Evolutionary conservation across 495 filamentous ascomycete genomes (phyloP).

Genomic region (Podospora appendiculata): DNA sequence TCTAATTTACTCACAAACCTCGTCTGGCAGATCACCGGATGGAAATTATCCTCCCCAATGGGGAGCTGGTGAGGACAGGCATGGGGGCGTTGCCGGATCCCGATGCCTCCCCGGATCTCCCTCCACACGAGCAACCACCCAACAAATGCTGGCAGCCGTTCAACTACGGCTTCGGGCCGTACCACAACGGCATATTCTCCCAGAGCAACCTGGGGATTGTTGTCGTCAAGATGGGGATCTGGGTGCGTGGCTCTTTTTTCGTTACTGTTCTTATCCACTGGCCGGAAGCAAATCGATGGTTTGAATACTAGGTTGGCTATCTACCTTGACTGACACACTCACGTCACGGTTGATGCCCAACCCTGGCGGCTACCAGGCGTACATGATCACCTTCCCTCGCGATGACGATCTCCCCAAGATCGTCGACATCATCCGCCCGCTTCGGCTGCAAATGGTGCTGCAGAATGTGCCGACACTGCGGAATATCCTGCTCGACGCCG

Average conservation of each 20-base stretch:
- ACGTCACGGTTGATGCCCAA: conserved; percentile 31
- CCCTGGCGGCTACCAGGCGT: conserved; percentile 34
- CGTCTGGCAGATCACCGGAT: conserved; percentile 39
- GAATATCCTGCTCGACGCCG: background rate
- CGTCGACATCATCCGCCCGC: conserved; percentile 46
- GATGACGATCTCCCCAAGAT: conserved; percentile 43
- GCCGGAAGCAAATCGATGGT: too few species aligned
- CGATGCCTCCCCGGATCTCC: conserved; percentile 8
- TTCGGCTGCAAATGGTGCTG: conserved; percentile 38
- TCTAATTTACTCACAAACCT: background rate
- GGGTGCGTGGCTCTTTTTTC: conserved; percentile 3
- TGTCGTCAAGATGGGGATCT: conserved; percentile 49
- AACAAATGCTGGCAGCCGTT: conserved; percentile 43
- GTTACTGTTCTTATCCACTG: too few species aligned
- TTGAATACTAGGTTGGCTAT: too few species aligned
- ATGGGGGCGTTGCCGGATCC: conserved; percentile 47
- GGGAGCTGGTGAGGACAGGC: conserved; percentile 46
- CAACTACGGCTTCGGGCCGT: conserved; percentile 46
- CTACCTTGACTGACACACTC: too few species aligned
- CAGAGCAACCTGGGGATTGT: conserved; percentile 48
- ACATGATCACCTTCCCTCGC: conserved; percentile 41
- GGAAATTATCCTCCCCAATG: conserved; percentile 49
- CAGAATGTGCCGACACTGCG: conserved; percentile 46
- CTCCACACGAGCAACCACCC: conserved; percentile 1
- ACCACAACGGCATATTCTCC: conserved; percentile 47